Evolutionary conservation across 1,284 basidiomycete species (phyloP), one percentile per base, ranked within the genome.

Genomic region (Crocinoboletus sp.): DNA sequence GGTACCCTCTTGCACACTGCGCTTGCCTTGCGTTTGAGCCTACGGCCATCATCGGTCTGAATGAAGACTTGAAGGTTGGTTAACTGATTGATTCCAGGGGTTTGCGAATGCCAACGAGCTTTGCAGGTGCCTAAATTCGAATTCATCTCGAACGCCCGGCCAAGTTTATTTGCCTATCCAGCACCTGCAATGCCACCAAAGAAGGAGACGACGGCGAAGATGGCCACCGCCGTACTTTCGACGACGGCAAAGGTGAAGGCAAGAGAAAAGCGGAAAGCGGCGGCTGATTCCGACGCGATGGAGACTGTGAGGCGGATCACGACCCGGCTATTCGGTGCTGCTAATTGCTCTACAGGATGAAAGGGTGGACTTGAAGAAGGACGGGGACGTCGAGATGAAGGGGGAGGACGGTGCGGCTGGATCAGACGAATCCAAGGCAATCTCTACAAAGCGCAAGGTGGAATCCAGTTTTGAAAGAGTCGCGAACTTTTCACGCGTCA

Each of bases 1-100:
- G 94, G 94, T 98, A 94, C 69, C 94, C 94, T 27, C 72, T 97
- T 22, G 92, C 93, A n/a, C 94, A 96, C 60, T 93, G 89, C 56
- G 85, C 90, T 13, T 89, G 85, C 57, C 71, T 98, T 52, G 85
- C 93, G 2, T 96, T 98, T 67, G 86, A 90, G 50, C 93, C 94
- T 3, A 97, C 94, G 11, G 91, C 88, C 10, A 84, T 97, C 49
- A 94, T 98, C 57, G 94, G 90, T 19, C 68, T 97, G 44, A 86
- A 93, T 58, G 82, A 77, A 49, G 80, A 93, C 52, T 71, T 96
- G 42, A 86, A 89, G 74, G 88, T 92, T 54, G 44, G 70, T 41
- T n/a, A n/a, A n/a, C n/a, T 24, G 2, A 35, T 38, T 30, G n/a
- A 51, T 41, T 38, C 6, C 28, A 43, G 34, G 15, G 6, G 25